A percentile compares a stretch with the other conserved stretches of the same genome.
Conservation (phyloP, 257 asterid genomes). For the Salvia rosmarinus region DNA sequence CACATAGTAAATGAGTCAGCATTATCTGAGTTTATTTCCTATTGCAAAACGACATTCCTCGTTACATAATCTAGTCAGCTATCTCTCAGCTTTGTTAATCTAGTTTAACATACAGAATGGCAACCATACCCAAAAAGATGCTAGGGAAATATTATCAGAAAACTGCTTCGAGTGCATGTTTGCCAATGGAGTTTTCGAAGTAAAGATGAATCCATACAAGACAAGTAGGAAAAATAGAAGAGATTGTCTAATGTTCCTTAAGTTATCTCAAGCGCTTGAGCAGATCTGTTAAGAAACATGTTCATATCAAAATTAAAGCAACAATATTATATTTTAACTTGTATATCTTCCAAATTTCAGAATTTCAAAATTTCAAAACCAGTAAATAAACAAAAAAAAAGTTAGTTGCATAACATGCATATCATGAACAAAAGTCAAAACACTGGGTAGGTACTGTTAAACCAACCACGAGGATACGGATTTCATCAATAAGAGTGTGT, state of each 20-base stretch:
- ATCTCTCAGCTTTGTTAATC: not conserved
- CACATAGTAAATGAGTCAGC: not conserved
- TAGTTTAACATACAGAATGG: not conserved
- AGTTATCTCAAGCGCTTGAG: slow-evolving; percentile 16
- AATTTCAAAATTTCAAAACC: not conserved
- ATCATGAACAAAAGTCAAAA: slow-evolving; percentile 4
- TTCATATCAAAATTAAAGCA: slow-evolving; percentile 4
- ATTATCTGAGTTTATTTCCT: not conserved
- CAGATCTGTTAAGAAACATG: slow-evolving; percentile 12
- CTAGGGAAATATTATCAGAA: not conserved
- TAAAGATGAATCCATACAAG: not conserved
- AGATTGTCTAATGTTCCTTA: not conserved
- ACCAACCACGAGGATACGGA: slow-evolving; percentile 90
- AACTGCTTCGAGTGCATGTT: not conserved
- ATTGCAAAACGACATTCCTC: slow-evolving; percentile 12
- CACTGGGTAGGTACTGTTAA: slow-evolving; percentile 14
- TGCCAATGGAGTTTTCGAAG: not conserved
- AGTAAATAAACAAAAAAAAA: slow-evolving; percentile 16
- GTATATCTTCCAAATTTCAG: slow-evolving; percentile 20
- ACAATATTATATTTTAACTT: slow-evolving; percentile 7
- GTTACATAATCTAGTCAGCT: slow-evolving; percentile 9
- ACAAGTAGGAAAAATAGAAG: not conserved
- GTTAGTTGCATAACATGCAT: slow-evolving; percentile 18
- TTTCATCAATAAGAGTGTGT: slow-evolving; percentile 89
- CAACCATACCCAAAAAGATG: slow-evolving; percentile 5